phyloP scores from a whole-genome alignment of 1,284 basidiomycete genomes.

The Cryptococcus maquisensis region DNA sequence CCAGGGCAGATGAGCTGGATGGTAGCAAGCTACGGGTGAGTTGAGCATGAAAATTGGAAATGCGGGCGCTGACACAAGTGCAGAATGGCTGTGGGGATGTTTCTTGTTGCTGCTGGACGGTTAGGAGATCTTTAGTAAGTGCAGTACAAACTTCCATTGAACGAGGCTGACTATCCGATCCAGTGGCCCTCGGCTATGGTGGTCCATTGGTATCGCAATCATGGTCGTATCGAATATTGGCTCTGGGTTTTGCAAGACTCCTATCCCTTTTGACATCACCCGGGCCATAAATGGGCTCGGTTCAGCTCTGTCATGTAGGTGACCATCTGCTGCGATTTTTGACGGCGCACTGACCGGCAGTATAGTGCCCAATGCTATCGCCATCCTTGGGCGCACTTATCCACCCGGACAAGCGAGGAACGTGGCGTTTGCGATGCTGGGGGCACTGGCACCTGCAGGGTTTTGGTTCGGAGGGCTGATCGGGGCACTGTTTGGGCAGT shows the following conservation, averaged over 20 bases:
- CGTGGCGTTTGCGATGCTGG: constrained; percentile 28
- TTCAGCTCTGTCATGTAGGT: constrained; percentile 23
- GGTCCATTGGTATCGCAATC: constrained; percentile 11
- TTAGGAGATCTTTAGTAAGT: constrained; percentile 29
- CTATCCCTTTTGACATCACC: constrained; percentile 25
- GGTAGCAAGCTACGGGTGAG: constrained; percentile 21
- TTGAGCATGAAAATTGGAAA: background rate
- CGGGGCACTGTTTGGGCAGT: constrained; percentile 18
- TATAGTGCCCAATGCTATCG: constrained; percentile 27
- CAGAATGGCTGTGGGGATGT: constrained; percentile 30
- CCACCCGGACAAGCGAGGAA: constrained; percentile 22
- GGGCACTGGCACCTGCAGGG: constrained; percentile 28
- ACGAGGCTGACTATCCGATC: background rate
- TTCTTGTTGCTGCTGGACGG: constrained; percentile 25
- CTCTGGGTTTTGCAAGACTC: constrained; percentile 18
- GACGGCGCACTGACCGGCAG: background rate
- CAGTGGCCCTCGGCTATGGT: constrained; percentile 20
- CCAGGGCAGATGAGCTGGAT: constrained; percentile 28
- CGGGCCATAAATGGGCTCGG: constrained; percentile 31
- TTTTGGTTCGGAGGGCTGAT: constrained; percentile 26
- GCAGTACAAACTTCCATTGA: background rate
- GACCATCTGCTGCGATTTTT: too few relatives aligned
- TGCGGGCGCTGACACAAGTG: constrained; percentile 1
- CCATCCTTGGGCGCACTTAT: constrained; percentile 27
- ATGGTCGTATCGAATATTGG: constrained; percentile 16